Evolutionary conservation across 2,329 filamentous ascomycete genomes (phyloP).

Genomic region (Neoscytalidium dimidiatum): DNA sequence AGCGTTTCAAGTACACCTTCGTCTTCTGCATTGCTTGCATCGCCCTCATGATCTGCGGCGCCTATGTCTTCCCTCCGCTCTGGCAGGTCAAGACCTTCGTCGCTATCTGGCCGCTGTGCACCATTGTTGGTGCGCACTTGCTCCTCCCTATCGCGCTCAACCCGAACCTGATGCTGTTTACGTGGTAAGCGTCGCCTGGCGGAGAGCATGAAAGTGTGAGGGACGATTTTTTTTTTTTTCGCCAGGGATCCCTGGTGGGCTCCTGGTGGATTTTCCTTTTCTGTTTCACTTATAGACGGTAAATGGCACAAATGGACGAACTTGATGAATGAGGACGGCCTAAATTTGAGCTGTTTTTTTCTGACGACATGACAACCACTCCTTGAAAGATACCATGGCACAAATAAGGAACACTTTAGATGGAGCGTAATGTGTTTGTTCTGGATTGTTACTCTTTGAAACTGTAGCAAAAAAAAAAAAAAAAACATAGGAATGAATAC

Average conservation of each 20-base stretch:
- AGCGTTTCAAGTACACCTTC: conserved; percentile 59
- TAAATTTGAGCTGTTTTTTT: not conserved
- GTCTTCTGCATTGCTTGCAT: conserved; percentile 50
- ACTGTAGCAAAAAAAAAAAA: not conserved
- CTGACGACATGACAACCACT: conserved; percentile 1
- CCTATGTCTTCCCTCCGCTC: conserved; percentile 48
- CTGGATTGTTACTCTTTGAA: not conserved
- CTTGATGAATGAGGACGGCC: not conserved
- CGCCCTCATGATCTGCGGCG: conserved; percentile 52
- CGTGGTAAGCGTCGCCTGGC: conserved; percentile 52
- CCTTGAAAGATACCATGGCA: conserved; percentile 13
- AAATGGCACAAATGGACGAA: not conserved
- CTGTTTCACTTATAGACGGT: not conserved
- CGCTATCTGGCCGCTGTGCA: conserved; percentile 60
- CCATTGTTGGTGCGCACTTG: conserved; percentile 57
- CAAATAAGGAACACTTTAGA: not conserved
- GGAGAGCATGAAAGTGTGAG: not conserved
- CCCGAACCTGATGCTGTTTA: conserved; percentile 65
- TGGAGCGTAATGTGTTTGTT: conserved; percentile 6
- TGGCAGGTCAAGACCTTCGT: conserved; percentile 62
- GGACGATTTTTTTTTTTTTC: not conserved
- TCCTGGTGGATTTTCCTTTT: not conserved
- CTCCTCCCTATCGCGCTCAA: conserved; percentile 62
- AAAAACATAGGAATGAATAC: not conserved
- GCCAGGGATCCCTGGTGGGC: not conserved